phyloP scores from a whole-genome alignment of 1,139 yeast genomes.

The Kodamaea sp. region DNA sequence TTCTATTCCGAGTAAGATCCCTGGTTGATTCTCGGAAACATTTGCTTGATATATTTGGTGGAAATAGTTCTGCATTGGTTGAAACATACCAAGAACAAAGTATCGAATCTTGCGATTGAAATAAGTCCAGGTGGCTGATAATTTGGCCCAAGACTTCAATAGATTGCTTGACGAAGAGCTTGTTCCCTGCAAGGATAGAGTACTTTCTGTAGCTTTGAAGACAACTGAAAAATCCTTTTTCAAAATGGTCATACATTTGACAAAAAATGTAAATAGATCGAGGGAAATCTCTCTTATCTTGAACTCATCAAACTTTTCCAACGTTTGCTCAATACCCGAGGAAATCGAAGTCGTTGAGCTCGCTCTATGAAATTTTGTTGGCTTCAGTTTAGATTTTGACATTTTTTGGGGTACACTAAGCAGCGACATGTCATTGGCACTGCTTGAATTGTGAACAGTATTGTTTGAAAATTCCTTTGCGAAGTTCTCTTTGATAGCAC shows the following conservation, averaged over 20 bases:
- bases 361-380: constrained; percentile 9
- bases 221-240: constrained; percentile 21
- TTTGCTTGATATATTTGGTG: constrained; percentile 19
- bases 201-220: no score
- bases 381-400: constrained; percentile 10
- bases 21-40: constrained; percentile 4
- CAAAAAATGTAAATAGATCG: constrained; percentile 30
- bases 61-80: constrained; percentile 28
- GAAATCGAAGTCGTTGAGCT: constrained; percentile 8
- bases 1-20: constrained; percentile 20
- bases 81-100: constrained; percentile 30
- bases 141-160: constrained; percentile 10
- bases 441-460: background rate
- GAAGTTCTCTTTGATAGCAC: constrained; percentile 28
- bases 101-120: constrained; percentile 35
- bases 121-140: constrained; percentile 28
- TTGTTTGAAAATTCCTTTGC: constrained; percentile 7
- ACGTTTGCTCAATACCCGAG: constrained; percentile 1
- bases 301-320: constrained; percentile 29
- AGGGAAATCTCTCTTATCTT: constrained; percentile 32
- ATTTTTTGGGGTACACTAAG: constrained; percentile 3
- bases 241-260: constrained; percentile 24
- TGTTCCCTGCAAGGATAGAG: background rate
- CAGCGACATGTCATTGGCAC: background rate
- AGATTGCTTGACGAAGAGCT: background rate